A percentile compares a stretch with the other conserved stretches of the same genome.
phyloP scores from a whole-genome alignment of 768 basidiomycete species.

The Amanita subjunquillea region DNA sequence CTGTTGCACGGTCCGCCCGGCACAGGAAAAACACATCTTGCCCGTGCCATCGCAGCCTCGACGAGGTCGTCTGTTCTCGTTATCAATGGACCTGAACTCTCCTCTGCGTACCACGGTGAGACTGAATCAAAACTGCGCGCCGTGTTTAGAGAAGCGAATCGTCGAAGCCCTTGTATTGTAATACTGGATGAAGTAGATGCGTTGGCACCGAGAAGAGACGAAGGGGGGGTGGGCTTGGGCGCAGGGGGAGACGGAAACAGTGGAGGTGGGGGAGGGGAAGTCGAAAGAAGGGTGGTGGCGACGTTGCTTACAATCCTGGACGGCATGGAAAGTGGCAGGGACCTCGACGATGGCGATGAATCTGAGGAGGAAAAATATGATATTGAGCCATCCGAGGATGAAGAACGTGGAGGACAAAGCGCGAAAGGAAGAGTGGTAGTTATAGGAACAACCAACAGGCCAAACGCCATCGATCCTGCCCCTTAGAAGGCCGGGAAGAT shows the following conservation, averaged over 20 bases:
- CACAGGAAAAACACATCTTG: conserved; percentile 95
- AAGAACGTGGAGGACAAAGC: conserved; percentile 10
- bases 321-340: conserved; percentile 58
- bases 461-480: conserved; percentile 93
- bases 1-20: conserved; percentile 94
- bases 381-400: background rate
- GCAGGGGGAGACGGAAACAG: conserved; percentile 48
- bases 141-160: conserved; percentile 78
- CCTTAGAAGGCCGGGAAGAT: conserved; percentile 81
- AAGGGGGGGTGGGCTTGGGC: conserved; percentile 35
- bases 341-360: conserved; percentile 2
- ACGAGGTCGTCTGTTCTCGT: conserved; percentile 82
- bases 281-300: conserved; percentile 93
- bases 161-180: conserved; percentile 82
- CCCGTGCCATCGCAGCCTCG: conserved; percentile 86
- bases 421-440: conserved; percentile 69
- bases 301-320: conserved; percentile 92
- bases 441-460: conserved; percentile 92
- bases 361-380: background rate
- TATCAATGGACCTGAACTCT: conserved; percentile 92
- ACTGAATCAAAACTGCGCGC: conserved; percentile 86
- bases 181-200: conserved; percentile 96
- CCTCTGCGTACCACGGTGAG: conserved; percentile 94
- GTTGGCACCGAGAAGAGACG: conserved; percentile 83
- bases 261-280: conserved; percentile 57